Base-by-base conservation (phyloP, 345 rosid genomes). In the Aethionema arabicum region DNA sequence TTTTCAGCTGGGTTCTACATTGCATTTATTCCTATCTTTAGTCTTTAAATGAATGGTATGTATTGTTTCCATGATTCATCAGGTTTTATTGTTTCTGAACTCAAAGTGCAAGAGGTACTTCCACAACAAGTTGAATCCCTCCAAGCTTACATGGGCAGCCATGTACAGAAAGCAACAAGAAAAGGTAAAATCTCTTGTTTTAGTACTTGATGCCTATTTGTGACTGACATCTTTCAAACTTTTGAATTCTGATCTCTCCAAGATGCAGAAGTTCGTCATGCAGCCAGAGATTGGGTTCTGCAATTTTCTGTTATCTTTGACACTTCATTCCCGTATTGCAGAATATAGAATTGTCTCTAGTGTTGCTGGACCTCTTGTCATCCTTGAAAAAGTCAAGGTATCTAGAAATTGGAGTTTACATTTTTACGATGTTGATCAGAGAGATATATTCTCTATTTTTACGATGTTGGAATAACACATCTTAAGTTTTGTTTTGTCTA, bases 351-450 rank as follows among this genome's bases (percentile, higher is more conserved):
- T 93, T 14, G 93, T 88, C 60, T 82, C 91, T 16, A 91, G 96
- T 62, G 96, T 88, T 70, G 96, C 96, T 32, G 95, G 95, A 45
- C 97, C 97, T 66, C 80, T 90, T 50, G 93, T 90, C 54, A 90
- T 91, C 60, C 93, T 91, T 21, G 96, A 91, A 0, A 91, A 91
- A 81, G 96, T 91, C 53, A 91, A 91, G 98, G 98, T 86, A 59
- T 37, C 42, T 14, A 10, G 32, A 33, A 36, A 11, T 35, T 51
- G 13, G 43, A 10, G 0, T 42, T 52, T 42, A 4, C 4, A 15
- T 42, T 12, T 44, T 31, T 12, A 0, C 21, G 99, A 92, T 69
- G 56, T 53, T 69, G 96, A 89, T 76, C 96, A 87, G 81, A 82
- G 97, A 72, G 95, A 87, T 41, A 84, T 82, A 75, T 87, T 85